Percentiles rank a stretch among this genome's conserved stretches.
These are phyloP conservation scores for Geotrichum candidum DNA, from an alignment of 1,139 yeast species.

Conservation along the genomic window DNA sequence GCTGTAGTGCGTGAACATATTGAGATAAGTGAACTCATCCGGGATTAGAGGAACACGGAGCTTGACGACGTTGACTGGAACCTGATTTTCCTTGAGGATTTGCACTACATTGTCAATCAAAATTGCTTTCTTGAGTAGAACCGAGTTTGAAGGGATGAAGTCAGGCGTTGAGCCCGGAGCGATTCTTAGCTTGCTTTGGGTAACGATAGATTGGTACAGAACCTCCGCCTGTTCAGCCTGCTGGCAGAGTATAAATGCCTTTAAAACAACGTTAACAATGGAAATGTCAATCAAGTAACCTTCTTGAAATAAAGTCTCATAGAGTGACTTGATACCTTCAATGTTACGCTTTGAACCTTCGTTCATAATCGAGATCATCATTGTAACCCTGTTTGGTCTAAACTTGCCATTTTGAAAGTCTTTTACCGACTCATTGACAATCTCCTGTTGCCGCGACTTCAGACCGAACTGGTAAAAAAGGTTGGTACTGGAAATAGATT, in stretches of 20 bases:
- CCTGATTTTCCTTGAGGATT: slow-evolving; percentile 1
- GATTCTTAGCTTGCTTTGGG: background rate
- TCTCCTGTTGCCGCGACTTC: slow-evolving; percentile 13
- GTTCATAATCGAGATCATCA: slow-evolving; percentile 20
- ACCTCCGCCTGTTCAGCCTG: slow-evolving; percentile 17
- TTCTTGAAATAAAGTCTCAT: slow-evolving; percentile 14
- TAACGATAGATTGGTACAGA: slow-evolving; percentile 7
- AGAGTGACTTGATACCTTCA: slow-evolving; percentile 19
- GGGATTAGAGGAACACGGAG: slow-evolving; percentile 10
- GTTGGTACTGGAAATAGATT: slow-evolving; percentile 21
- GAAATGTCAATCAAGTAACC: slow-evolving; percentile 20
- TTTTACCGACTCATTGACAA: slow-evolving; percentile 15
- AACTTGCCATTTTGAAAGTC: slow-evolving; percentile 17
- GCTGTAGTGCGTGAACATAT: slow-evolving; percentile 13
- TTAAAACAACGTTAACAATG: slow-evolving; percentile 18
- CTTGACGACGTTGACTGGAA: background rate
- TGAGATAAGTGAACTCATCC: slow-evolving; percentile 12
- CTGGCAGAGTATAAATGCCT: slow-evolving; percentile 18
- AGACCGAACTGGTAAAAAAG: slow-evolving; percentile 21
- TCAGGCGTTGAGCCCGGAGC: background rate
- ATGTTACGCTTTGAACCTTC: slow-evolving; percentile 18
- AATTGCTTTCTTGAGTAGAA: slow-evolving; percentile 1
- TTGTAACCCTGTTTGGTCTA: slow-evolving; percentile 23
- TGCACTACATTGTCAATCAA: slow-evolving; percentile 14
- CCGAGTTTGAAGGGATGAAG: slow-evolving; percentile 1